These are phyloP conservation scores for Monosporascus ibericus DNA, from an alignment of 2,329 filamentous ascomycete species.

Conservation along the genomic window DNA sequence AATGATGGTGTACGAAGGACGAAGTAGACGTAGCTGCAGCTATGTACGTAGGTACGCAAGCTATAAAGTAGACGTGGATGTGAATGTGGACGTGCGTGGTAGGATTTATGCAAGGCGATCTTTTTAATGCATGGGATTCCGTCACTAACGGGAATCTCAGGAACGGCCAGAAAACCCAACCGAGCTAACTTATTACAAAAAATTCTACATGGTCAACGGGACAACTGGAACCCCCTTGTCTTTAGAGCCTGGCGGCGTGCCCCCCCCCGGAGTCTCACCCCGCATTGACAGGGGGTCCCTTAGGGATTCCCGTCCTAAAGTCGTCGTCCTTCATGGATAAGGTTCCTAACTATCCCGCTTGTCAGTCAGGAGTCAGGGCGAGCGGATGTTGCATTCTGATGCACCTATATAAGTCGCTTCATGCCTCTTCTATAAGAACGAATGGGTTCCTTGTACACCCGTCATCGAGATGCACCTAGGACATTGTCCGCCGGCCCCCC, in stretches of 20 bases:
- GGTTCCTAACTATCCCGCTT: not conserved
- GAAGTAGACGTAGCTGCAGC: not conserved
- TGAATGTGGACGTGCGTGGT: not conserved
- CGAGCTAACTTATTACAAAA: not conserved
- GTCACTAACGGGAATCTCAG: constrained; percentile 22
- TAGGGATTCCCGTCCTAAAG: too few species aligned
- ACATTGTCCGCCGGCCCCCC: not conserved
- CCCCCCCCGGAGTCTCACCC: not conserved
- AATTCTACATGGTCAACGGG: too few species aligned
- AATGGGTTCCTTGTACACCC: not conserved
- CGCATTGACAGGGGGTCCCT: not conserved
- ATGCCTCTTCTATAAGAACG: not conserved
- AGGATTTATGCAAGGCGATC: not conserved
- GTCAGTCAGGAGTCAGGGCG: not conserved
- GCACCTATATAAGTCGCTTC: too few species aligned
- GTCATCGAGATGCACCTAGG: not conserved
- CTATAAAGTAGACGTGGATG: too few species aligned
- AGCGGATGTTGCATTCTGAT: not conserved
- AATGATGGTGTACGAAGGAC: not conserved
- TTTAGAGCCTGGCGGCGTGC: too few species aligned
- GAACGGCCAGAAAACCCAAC: constrained; percentile 10
- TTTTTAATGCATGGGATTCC: constrained; percentile 21
- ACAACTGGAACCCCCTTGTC: too few species aligned
- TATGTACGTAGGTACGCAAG: not conserved
- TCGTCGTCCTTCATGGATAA: not conserved